Percentiles rank a stretch among this genome's conserved stretches.
Conservation (phyloP, 257 asterid genomes). For the Solanum ossicruentum region DNA sequence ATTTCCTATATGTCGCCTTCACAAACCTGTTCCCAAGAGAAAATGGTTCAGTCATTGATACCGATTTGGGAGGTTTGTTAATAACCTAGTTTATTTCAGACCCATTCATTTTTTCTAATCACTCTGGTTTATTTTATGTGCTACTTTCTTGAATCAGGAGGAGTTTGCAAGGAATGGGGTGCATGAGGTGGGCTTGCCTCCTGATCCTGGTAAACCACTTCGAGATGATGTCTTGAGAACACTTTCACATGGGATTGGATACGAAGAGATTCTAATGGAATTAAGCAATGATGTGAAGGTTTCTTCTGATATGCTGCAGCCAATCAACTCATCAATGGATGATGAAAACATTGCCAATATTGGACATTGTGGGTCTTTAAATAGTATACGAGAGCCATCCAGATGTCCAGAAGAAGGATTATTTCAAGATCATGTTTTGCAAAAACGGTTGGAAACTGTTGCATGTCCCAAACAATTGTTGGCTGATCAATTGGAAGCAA, state of each 20-base stretch:
- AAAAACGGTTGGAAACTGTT: constrained; percentile 20
- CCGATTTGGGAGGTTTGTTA: constrained; percentile 94
- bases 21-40: constrained; percentile 49
- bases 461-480: constrained; percentile 6
- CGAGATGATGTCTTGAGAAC: constrained; percentile 60
- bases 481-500: constrained; percentile 22
- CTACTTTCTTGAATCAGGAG: constrained; percentile 39
- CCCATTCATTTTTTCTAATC: not conserved
- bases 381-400: constrained; percentile 15
- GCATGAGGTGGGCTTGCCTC: constrained; percentile 33
- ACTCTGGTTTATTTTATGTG: not conserved
- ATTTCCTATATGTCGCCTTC: constrained; percentile 55
- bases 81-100: not conserved
- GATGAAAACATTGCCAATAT: constrained; percentile 19
- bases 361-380: constrained; percentile 20
- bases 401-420: constrained; percentile 20
- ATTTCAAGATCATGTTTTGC: constrained; percentile 22
- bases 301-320: constrained; percentile 12
- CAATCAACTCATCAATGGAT: constrained; percentile 17
- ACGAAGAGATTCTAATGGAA: constrained; percentile 31
- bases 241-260: constrained; percentile 46
- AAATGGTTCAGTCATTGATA: constrained; percentile 86
- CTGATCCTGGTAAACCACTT: constrained; percentile 50
- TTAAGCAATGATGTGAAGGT: constrained; percentile 20
- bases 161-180: constrained; percentile 62